These are phyloP conservation scores for Trypanosoma grayi DNA, from an alignment of 208 protist species.

Conservation along the genomic window DNA sequence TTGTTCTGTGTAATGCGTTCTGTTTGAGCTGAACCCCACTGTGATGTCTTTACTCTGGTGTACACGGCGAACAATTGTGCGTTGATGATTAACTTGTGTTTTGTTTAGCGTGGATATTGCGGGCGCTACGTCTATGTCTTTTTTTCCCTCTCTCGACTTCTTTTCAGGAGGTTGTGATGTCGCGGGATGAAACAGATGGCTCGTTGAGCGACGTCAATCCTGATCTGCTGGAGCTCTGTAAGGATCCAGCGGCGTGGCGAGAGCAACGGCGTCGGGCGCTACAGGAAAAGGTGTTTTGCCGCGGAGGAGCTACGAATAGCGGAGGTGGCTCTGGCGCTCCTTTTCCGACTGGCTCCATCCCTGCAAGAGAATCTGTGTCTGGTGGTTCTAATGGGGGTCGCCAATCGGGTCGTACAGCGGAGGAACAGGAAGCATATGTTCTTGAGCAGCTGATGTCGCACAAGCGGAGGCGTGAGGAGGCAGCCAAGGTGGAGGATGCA, in stretches of 20 bases:
- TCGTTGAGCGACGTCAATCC: conserved; percentile 71
- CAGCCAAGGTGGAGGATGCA: conserved; percentile 2
- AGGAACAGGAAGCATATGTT: conserved; percentile 54
- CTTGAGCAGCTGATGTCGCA: conserved; percentile 59
- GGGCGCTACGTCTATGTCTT: conserved; percentile 3
- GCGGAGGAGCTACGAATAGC: neutral
- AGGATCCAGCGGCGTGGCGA: conserved; percentile 63
- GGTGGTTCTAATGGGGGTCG: neutral
- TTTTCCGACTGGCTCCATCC: neutral
- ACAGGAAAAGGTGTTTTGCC: conserved; percentile 64
- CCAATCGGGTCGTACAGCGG: neutral
- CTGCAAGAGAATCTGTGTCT: neutral
- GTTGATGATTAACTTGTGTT: too few species aligned
- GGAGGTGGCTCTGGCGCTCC: neutral
- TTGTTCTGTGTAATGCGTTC: conserved; percentile 30
- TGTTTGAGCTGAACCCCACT: conserved; percentile 46
- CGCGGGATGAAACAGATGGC: conserved; percentile 42
- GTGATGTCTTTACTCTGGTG: conserved; percentile 21
- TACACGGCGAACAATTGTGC: too few species aligned
- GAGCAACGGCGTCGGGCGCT: conserved; percentile 75
- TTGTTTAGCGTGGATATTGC: too few species aligned
- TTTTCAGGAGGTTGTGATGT: conserved; percentile 17
- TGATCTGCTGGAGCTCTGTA: conserved; percentile 56
- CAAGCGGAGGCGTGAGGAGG: conserved; percentile 53
- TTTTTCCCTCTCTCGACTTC: conserved; percentile 13